These are phyloP conservation scores for Hemerocallis citrina DNA, from an alignment of 106 monocot genomes.

Conservation along the genomic window DNA sequence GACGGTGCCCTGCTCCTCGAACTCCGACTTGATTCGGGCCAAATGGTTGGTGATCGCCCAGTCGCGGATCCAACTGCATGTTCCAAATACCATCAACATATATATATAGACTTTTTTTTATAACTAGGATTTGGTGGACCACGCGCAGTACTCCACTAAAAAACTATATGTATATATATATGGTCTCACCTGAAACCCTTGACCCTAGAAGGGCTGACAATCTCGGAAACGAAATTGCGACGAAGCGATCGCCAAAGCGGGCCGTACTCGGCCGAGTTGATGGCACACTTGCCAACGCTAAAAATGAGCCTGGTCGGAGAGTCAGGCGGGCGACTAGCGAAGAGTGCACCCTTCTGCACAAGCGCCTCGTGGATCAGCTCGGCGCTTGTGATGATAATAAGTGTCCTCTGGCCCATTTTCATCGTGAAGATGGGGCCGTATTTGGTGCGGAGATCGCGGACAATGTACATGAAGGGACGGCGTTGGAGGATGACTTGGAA, in stretches of 20 bases:
- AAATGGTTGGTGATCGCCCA: conserved; percentile 68
- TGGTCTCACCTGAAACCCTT: conserved; percentile 20
- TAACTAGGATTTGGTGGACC: too few relatives aligned
- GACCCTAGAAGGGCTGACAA: conserved; percentile 48
- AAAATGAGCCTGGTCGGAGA: conserved; percentile 82
- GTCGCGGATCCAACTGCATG: conserved; percentile 61
- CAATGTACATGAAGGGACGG: conserved; percentile 80
- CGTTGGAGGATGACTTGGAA: conserved; percentile 76
- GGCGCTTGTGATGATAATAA: conserved; percentile 54
- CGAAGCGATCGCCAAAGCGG: conserved; percentile 81
- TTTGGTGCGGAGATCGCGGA: conserved; percentile 58
- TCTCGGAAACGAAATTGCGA: conserved; percentile 74
- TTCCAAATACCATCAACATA: too few relatives aligned
- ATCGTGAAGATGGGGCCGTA: conserved; percentile 93
- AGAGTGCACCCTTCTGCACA: conserved; percentile 54
- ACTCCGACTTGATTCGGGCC: conserved; percentile 33
- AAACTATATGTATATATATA: too few relatives aligned
- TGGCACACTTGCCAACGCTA: conserved; percentile 61
- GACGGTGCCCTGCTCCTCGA: conserved; percentile 12
- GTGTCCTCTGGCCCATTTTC: conserved; percentile 79
- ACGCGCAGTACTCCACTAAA: too few relatives aligned
- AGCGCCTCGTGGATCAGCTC: conserved; percentile 90
- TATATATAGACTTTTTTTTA: too few relatives aligned
- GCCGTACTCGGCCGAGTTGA: conserved; percentile 87
- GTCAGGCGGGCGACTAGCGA: conserved; percentile 80